phyloP scores from a whole-genome alignment of 495 filamentous ascomycete genomes.

The Aspergillus nanangensis region DNA sequence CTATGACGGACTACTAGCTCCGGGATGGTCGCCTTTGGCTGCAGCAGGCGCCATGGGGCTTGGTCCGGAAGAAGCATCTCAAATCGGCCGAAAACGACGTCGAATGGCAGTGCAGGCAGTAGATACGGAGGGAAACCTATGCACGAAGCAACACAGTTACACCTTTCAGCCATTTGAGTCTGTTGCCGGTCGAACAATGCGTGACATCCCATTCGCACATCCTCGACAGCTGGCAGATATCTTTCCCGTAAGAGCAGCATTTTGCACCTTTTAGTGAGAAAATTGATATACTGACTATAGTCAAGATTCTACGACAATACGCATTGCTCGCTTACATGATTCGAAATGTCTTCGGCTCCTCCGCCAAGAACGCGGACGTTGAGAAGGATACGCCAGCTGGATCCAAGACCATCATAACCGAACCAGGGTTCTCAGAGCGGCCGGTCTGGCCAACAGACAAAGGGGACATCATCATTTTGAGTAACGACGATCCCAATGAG shows the following conservation, averaged over 20 bases:
- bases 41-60: constrained; percentile 16
- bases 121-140: constrained; percentile 34
- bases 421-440: not conserved
- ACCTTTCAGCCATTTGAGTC: constrained; percentile 67
- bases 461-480: constrained; percentile 25
- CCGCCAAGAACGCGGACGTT: constrained; percentile 13
- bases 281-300: constrained; percentile 3
- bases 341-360: constrained; percentile 49
- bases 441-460: constrained; percentile 2
- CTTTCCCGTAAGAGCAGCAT: constrained; percentile 48
- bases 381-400: not conserved
- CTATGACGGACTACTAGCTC: constrained; percentile 65
- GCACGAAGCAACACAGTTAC: constrained; percentile 55
- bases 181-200: constrained; percentile 62
- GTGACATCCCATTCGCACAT: constrained; percentile 77
- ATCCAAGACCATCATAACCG: not conserved
- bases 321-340: constrained; percentile 63
- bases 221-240: constrained; percentile 78
- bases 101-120: constrained; percentile 28
- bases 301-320: constrained; percentile 65
- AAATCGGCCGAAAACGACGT: constrained; percentile 27
- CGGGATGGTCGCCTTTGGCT: constrained; percentile 29
- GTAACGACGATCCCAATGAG: constrained; percentile 39
- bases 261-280: not conserved
- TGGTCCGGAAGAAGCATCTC: constrained; percentile 20